A percentile compares a stretch with the other conserved stretches of the same genome.
Evolutionary conservation across 2,329 filamentous ascomycete genomes (phyloP).

Genomic region (Colletotrichum cordylinicola): DNA sequence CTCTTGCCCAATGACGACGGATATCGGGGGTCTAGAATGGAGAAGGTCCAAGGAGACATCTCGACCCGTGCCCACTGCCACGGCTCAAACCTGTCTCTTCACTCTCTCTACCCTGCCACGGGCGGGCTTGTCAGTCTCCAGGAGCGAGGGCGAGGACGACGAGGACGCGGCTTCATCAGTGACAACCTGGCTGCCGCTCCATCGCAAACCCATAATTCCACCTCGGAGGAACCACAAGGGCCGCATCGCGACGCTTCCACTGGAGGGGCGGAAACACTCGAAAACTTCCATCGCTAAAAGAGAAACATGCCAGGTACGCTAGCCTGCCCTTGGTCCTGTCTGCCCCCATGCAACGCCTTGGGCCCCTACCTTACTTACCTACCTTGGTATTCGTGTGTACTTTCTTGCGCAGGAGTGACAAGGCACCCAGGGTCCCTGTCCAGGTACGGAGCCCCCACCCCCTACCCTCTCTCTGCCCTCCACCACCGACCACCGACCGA

Average conservation of each 20-base stretch:
- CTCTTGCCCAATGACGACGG: not conserved
- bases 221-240: not conserved
- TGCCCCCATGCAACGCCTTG: not conserved
- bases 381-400: too few relatives aligned
- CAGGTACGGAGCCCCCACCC: not conserved
- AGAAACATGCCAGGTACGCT: constrained; percentile 18
- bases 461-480: not conserved
- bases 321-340: not conserved
- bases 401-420: not conserved
- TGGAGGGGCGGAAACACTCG: constrained; percentile 20
- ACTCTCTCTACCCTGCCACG: not conserved
- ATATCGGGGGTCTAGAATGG: not conserved
- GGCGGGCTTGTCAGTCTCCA: not conserved
- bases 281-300: constrained; percentile 21
- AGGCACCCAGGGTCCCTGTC: not conserved
- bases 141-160: not conserved
- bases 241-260: constrained; percentile 2
- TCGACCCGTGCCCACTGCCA: not conserved
- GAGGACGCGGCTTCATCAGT: not conserved
- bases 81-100: not conserved
- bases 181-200: not conserved
- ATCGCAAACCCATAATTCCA: not conserved
- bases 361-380: not conserved
- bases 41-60: not conserved
- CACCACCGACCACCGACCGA: not conserved